Percentiles rank a stretch among this genome's conserved stretches.
These are phyloP conservation scores for Melanogaster broomeanus DNA, from an alignment of 768 basidiomycete species.

Conservation along the genomic window DNA sequence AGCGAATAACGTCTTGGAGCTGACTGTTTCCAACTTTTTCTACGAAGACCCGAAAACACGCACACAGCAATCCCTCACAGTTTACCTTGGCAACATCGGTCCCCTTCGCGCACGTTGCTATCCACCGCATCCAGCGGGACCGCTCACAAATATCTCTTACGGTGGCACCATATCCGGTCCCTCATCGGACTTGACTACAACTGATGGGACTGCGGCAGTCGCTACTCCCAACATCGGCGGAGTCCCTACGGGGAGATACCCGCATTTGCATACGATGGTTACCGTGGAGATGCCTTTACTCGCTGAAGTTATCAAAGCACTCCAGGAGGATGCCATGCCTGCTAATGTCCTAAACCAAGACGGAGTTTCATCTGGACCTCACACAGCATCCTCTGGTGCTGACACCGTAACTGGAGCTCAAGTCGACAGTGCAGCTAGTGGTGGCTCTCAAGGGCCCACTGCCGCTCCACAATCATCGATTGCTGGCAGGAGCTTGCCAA, in stretches of 20 bases:
- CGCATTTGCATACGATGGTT: conserved; percentile 74
- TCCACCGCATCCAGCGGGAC: conserved; percentile 69
- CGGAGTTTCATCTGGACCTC: conserved; percentile 37
- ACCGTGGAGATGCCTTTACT: conserved; percentile 84
- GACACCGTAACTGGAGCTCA: conserved; percentile 28
- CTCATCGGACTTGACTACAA: conserved; percentile 31
- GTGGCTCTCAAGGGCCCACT: conserved; percentile 19
- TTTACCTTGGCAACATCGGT: conserved; percentile 89
- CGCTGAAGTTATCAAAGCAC: conserved; percentile 71
- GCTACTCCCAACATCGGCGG: conserved; percentile 14
- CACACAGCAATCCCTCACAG: conserved; percentile 71
- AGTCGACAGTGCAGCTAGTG: conserved; percentile 26
- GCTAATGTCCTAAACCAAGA: conserved; percentile 36
- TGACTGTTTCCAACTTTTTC: conserved; percentile 89
- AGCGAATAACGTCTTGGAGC: conserved; percentile 70
- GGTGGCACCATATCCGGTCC: conserved; percentile 47
- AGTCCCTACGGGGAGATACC: conserved; percentile 49
- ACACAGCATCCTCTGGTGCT: conserved; percentile 30
- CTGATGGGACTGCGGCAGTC: conserved; percentile 20
- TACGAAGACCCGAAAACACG: conserved; percentile 70
- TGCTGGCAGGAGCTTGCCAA: conserved; percentile 67
- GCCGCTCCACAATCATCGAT: conserved; percentile 49
- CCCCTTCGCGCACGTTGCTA: conserved; percentile 80
- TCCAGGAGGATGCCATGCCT: conserved; percentile 69
- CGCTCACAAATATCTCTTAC: conserved; percentile 64